These are phyloP conservation scores for Pythium sp. DNA, from an alignment of 352 stramenopile species.

Conservation along the genomic window DNA sequence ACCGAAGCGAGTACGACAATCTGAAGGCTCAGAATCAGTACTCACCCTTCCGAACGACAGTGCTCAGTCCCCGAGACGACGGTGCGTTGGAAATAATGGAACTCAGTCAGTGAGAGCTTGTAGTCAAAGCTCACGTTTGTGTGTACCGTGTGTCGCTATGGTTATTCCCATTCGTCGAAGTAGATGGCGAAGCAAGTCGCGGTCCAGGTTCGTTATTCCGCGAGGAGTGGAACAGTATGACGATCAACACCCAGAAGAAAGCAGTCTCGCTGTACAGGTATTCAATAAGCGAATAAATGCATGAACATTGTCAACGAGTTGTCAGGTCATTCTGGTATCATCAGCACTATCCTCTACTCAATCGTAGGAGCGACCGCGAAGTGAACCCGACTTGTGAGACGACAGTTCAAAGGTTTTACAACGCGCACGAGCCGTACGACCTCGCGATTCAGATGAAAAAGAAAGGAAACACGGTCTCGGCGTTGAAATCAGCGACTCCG, in stretches of 20 bases:
- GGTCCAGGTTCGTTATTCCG: conserved; percentile 39
- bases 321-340: too few relatives aligned
- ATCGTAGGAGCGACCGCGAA: conserved; percentile 37
- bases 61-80: conserved; percentile 31
- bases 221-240: conserved; percentile 46
- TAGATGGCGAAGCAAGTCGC: conserved; percentile 19
- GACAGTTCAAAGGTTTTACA: conserved; percentile 47
- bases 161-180: background rate
- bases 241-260: conserved; percentile 23
- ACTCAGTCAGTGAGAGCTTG: background rate
- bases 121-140: background rate
- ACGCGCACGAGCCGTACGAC: conserved; percentile 34
- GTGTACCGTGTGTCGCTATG: background rate
- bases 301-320: background rate
- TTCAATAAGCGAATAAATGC: background rate
- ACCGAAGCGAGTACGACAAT: conserved; percentile 26
- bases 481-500: conserved; percentile 44
- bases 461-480: conserved; percentile 36
- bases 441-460: conserved; percentile 25
- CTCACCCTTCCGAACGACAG: conserved; percentile 41
- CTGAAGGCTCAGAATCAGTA: conserved; percentile 42
- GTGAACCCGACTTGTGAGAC: conserved; percentile 43
- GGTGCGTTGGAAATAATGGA: conserved; percentile 10
- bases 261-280: conserved; percentile 30
- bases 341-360: too few relatives aligned